Evolutionary conservation across 139 green algal genomes (phyloP), one percentile per base, ranked within the genome.

Genomic region (Limnomonas spitsbergensis): DNA sequence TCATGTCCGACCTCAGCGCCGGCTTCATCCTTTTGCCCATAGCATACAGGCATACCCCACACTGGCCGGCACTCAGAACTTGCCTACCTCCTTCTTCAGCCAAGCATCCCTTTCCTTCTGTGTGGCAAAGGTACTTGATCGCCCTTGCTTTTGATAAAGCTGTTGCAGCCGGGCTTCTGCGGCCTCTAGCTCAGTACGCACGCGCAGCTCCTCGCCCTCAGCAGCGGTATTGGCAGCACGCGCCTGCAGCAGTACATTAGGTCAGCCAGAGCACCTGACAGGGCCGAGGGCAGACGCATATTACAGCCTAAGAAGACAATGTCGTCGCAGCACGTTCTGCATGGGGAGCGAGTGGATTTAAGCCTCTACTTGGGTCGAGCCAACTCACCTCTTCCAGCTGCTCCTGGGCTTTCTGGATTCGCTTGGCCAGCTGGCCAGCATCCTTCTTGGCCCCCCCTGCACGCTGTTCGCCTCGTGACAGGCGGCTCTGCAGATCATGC

Each of bases 81-180:
- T n/a, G n/a, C n/a, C n/a, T n/a, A 94, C 85, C 83, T 95, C 86
- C 38, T 88, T 87, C 26, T 82, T 77, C 3, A 97, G 72, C 66
- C 76, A 89, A 53, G 78, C 81, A 78, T 98, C 93, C 0, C 94
- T 85, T 80, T 97, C 94, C 34, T 82, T 66, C 78, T 82, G 79
- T 32, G 38, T 90, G 2, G 35, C 37, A 69, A 94, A 98, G 81
- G 91, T 84, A 34, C 39, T 70, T 2, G 70, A 81, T 4, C 89
- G 78, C 20, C 93, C 94, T 73, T 93, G 85, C 89, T 95, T 96
- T 53, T 87, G 73, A 77, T 93, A 93, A 73, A 97, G 82, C 27
- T 76, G 73, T 69, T 78, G 71, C 9, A 78, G 24, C 38, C 71
- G 26, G 20, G 26, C 7, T n/a, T 76, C 69, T 54, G 69, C 69